These are phyloP conservation scores for Arachis stenosperma DNA, from an alignment of 306 rosid species.

Conservation along the genomic window DNA sequence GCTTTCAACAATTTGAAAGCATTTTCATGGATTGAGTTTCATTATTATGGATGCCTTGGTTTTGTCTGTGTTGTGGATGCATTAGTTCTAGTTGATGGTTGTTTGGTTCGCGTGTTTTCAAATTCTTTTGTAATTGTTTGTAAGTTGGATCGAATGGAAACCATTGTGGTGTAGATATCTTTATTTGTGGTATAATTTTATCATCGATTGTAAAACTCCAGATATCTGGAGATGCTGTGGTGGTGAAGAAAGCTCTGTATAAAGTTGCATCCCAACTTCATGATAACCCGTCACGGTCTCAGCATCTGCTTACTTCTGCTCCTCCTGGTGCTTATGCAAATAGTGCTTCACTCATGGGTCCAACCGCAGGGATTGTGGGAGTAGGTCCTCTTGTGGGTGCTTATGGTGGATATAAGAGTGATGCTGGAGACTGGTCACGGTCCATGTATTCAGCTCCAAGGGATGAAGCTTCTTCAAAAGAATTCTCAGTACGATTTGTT, in stretches of 20 bases:
- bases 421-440: constrained; percentile 82
- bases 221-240: constrained; percentile 80
- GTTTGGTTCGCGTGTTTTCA: neutral
- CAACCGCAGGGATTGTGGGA: constrained; percentile 73
- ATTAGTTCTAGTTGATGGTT: neutral
- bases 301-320: constrained; percentile 76
- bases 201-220: constrained; percentile 39
- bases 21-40: neutral
- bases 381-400: constrained; percentile 77
- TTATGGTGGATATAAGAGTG: constrained; percentile 87
- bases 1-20: neutral
- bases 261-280: constrained; percentile 83
- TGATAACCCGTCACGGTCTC: constrained; percentile 89
- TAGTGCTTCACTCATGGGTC: constrained; percentile 71
- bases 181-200: constrained; percentile 13
- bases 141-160: neutral
- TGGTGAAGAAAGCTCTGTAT: constrained; percentile 78
- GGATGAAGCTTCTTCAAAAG: constrained; percentile 80
- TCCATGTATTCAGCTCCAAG: constrained; percentile 86
- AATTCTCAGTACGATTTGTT: constrained; percentile 74
- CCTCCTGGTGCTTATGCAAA: constrained; percentile 54
- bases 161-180: neutral
- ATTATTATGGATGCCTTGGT: neutral
- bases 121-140: neutral
- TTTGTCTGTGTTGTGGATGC: neutral